These are phyloP conservation scores for Pugionium cornutum DNA, from an alignment of 345 rosid species.

Conservation along the genomic window DNA sequence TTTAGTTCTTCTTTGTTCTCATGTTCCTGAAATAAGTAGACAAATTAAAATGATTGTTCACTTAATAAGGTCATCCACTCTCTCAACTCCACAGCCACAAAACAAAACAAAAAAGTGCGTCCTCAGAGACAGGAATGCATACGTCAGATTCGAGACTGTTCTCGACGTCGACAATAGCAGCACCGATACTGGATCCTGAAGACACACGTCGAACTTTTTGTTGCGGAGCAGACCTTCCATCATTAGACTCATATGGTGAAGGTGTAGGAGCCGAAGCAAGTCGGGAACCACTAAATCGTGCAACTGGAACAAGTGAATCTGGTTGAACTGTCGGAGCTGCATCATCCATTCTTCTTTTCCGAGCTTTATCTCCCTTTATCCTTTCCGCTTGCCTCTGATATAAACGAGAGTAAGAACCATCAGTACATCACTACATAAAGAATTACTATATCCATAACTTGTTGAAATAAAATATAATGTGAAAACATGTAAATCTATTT, in stretches of 20 bases:
- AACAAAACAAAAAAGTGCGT: constrained; percentile 21
- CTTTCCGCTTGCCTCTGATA: constrained; percentile 86
- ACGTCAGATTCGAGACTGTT: constrained; percentile 79
- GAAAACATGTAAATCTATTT: constrained; percentile 10
- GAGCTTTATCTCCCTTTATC: constrained; percentile 74
- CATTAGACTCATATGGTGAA: constrained; percentile 63
- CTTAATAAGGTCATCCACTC: neutral
- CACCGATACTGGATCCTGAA: constrained; percentile 76
- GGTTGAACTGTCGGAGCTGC: constrained; percentile 65
- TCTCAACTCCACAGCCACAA: constrained; percentile 36
- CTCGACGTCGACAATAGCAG: constrained; percentile 93
- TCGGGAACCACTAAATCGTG: constrained; percentile 77
- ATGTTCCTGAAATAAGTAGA: constrained; percentile 43
- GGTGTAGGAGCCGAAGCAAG: constrained; percentile 87
- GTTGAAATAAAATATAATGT: neutral
- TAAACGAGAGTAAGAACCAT: constrained; percentile 22
- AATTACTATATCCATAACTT: neutral
- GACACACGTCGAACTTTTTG: constrained; percentile 55
- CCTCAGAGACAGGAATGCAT: constrained; percentile 59
- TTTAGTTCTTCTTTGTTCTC: constrained; percentile 79
- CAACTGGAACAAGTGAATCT: constrained; percentile 77
- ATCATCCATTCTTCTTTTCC: constrained; percentile 74
- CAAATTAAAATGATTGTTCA: constrained; percentile 5
- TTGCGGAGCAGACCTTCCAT: constrained; percentile 40
- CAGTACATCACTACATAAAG: constrained; percentile 10